Percentiles rank a stretch among this genome's conserved stretches.
These are phyloP conservation scores for Rutstroemia sp. DNA, from an alignment of 2,329 filamentous ascomycete species.

Conservation along the genomic window DNA sequence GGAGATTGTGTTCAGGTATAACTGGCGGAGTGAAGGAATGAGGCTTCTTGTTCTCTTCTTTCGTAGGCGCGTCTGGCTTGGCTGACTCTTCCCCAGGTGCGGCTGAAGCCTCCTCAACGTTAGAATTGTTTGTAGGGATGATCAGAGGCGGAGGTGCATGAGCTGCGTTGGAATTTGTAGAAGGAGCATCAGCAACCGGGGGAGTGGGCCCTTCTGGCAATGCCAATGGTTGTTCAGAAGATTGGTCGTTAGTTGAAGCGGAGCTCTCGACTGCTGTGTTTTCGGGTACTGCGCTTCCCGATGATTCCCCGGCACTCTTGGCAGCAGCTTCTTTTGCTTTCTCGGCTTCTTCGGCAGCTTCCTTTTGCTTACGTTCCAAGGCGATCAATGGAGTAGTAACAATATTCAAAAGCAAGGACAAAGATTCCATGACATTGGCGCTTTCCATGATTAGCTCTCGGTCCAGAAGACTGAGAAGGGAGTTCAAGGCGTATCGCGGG, in stretches of 20 bases:
- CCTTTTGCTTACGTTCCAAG: constrained; percentile 75
- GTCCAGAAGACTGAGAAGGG: constrained; percentile 78
- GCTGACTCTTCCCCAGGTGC: constrained; percentile 16
- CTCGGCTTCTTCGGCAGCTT: constrained; percentile 47
- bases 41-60: constrained; percentile 29
- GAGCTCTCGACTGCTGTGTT: constrained; percentile 14
- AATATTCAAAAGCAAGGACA: constrained; percentile 78
- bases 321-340: constrained; percentile 33
- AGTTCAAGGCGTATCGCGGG: constrained; percentile 86
- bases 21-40: constrained; percentile 67
- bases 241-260: not conserved
- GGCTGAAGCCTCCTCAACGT: not conserved
- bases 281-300: constrained; percentile 4
- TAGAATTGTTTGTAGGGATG: constrained; percentile 1
- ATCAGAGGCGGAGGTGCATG: not conserved
- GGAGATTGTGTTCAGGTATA: constrained; percentile 82
- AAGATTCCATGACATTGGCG: constrained; percentile 89
- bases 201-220: not conserved
- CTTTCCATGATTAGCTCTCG: constrained; percentile 96
- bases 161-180: not conserved
- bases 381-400: constrained; percentile 82
- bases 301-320: constrained; percentile 8
- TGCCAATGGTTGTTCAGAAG: not conserved
- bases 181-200: not conserved
- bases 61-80: constrained; percentile 19